Evolutionary conservation across 768 basidiomycete genomes (phyloP).

Genomic region (Pleurotus sapidus): DNA sequence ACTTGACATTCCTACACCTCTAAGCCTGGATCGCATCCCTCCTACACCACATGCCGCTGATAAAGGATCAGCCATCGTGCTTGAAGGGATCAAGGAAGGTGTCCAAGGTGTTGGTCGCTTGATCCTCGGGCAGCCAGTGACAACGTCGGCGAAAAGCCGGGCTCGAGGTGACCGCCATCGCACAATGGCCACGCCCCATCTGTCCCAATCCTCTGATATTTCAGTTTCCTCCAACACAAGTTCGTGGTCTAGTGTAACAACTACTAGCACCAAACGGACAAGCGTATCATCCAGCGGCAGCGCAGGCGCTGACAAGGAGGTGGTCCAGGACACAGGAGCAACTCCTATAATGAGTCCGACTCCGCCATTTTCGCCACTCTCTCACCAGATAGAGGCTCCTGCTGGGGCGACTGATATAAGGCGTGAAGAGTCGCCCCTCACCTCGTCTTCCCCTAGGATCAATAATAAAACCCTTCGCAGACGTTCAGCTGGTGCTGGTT

Average conservation of each 20-base stretch:
- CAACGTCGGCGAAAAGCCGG: constrained; percentile 11
- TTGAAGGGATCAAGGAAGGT: constrained; percentile 65
- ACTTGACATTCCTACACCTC: constrained; percentile 31
- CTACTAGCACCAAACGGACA: constrained; percentile 11
- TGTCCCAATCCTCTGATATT: background rate
- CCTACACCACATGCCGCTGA: constrained; percentile 17
- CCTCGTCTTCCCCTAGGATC: background rate
- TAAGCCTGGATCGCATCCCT: constrained; percentile 11
- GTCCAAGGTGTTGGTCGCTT: constrained; percentile 58
- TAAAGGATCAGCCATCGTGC: constrained; percentile 25
- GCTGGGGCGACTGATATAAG: constrained; percentile 4
- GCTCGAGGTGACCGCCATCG: background rate
- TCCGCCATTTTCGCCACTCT: constrained; percentile 33
- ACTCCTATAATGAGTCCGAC: constrained; percentile 49
- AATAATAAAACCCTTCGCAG: constrained; percentile 16
- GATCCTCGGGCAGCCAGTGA: constrained; percentile 26
- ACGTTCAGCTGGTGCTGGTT: constrained; percentile 17
- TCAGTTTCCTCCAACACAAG: constrained; percentile 8
- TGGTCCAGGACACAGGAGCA: constrained; percentile 47
- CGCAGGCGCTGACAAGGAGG: constrained; percentile 23
- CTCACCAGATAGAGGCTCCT: constrained; percentile 21
- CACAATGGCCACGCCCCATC: constrained; percentile 14
- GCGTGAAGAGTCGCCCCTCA: background rate
- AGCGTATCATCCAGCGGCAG: constrained; percentile 13
- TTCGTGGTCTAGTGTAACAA: constrained; percentile 17